Base-by-base conservation (phyloP, 495 filamentous ascomycete species). In the Penicillium bovifimosum region DNA sequence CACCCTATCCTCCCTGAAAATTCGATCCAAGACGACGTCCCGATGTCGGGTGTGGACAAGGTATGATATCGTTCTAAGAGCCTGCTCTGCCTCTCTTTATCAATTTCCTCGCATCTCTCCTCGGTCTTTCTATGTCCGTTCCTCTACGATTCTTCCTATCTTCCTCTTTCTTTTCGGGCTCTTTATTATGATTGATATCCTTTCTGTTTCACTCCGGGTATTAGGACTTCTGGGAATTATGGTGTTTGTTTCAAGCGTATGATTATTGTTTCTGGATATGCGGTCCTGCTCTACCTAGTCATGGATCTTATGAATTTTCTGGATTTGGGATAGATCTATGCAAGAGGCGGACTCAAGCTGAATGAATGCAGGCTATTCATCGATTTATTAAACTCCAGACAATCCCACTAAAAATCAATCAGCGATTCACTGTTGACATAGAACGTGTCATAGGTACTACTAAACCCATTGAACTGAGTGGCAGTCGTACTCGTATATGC, bases 41-140 rank as follows among this genome's bases (percentile, higher is more conserved):
- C 67, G 26, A 76, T 76, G 71, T 60, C 66, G 6, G 73, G 67
- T n/a, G 62, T 62, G 6, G 70, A 69, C 51, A 69, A 69, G 58
- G 60, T 56, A 38, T 71, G 51, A 62, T 18, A 4, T 51, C 7
- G 6, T 7, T 14, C 13, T n/a, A 11, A 41, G 28, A n/a, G 18
- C 39, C 27, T 41, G 3, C 38, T 42, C 48, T 34, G 18, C n/a
- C 36, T 40, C 27, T 41, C 53, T 27, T 35, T 20, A 14, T n/a
- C 32, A 36, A 16, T 44, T 40, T 27, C 10, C 33, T 4, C 17
- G 39, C 9, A 31, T 28, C 40, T 13, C 45, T 29, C 42, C 9
- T 32, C 28, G 32, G 9, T 50, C 34, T 50, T 31, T 18, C 14
- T n/a, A 18, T 41, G 9, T 53, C 18, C 26, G 40, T 11, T 41